Conservation (phyloP, 2,329 filamentous ascomycete genomes). For the Blastomyces percursus region DNA sequence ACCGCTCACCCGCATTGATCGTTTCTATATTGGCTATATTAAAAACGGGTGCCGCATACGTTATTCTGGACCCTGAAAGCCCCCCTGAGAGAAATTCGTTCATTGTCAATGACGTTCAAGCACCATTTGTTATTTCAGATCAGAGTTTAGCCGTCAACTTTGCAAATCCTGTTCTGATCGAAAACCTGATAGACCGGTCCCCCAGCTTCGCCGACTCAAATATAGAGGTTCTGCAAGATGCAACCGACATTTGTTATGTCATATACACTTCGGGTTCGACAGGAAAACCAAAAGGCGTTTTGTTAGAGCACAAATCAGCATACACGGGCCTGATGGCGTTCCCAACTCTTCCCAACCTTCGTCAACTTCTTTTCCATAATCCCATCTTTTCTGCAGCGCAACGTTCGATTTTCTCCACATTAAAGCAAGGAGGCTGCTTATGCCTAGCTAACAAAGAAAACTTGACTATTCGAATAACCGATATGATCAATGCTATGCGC, state of each 20-base stretch:
- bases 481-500: background rate
- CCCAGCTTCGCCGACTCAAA: background rate
- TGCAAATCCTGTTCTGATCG: constrained; percentile 11
- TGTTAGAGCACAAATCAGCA: constrained; percentile 62
- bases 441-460: constrained; percentile 25
- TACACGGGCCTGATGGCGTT: constrained; percentile 23
- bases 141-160: constrained; percentile 11
- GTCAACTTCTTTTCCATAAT: constrained; percentile 18
- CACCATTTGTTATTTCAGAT: constrained; percentile 14
- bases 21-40: constrained; percentile 6
- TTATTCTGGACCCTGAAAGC: constrained; percentile 8
- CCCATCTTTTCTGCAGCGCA: constrained; percentile 16
- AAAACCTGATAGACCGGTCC: background rate
- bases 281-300: constrained; percentile 86
- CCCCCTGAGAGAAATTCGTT: background rate
- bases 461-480: constrained; percentile 9
- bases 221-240: background rate
- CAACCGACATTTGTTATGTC: constrained; percentile 32
- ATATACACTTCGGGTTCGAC: constrained; percentile 93
- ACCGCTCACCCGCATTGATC: constrained; percentile 1
- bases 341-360: constrained; percentile 20
- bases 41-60: constrained; percentile 8
- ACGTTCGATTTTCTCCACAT: constrained; percentile 4
- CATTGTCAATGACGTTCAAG: constrained; percentile 6
- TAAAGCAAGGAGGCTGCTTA: constrained; percentile 21